Evolutionary conservation across 306 rosid species (phyloP).

Genomic region (Argentina anserina): DNA sequence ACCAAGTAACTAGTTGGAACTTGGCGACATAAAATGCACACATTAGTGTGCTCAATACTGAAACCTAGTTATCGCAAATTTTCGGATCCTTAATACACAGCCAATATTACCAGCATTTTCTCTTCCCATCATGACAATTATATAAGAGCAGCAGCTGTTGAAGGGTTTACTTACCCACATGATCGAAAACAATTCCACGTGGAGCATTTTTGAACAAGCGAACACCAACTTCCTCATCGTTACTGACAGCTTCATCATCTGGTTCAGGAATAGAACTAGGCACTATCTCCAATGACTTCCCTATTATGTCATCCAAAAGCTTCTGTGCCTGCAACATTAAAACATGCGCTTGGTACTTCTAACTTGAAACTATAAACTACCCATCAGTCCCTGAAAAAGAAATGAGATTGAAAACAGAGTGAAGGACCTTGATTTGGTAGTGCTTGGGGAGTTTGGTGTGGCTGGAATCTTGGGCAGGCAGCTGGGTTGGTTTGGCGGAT

Average conservation of each 20-base stretch:
- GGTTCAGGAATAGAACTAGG: slow-evolving; percentile 23
- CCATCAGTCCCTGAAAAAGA: too few relatives aligned
- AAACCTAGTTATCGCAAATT: not conserved
- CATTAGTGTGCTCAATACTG: not conserved
- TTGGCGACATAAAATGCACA: not conserved
- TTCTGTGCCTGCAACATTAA: slow-evolving; percentile 72
- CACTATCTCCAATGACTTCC: slow-evolving; percentile 61
- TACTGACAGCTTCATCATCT: slow-evolving; percentile 36
- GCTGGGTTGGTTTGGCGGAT: slow-evolving; percentile 8
- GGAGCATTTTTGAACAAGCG: slow-evolving; percentile 79
- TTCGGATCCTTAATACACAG: slow-evolving; percentile 2
- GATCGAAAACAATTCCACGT: slow-evolving; percentile 71
- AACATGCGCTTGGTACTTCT: too few relatives aligned
- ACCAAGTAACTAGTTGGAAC: not conserved
- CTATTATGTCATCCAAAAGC: slow-evolving; percentile 66
- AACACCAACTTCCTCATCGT: slow-evolving; percentile 55
- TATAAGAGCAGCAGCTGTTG: slow-evolving; percentile 19
- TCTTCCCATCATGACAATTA: slow-evolving; percentile 7
- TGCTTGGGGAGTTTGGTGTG: slow-evolving; percentile 48
- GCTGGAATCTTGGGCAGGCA: slow-evolving; percentile 12
- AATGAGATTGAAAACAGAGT: not conserved
- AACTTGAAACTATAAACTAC: not conserved
- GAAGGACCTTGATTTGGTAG: slow-evolving; percentile 75
- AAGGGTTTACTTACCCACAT: slow-evolving; percentile 44
- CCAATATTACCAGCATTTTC: not conserved